These are phyloP conservation scores for Trichosporon inkin DNA, from an alignment of 1,284 basidiomycete genomes.

Conservation along the genomic window DNA sequence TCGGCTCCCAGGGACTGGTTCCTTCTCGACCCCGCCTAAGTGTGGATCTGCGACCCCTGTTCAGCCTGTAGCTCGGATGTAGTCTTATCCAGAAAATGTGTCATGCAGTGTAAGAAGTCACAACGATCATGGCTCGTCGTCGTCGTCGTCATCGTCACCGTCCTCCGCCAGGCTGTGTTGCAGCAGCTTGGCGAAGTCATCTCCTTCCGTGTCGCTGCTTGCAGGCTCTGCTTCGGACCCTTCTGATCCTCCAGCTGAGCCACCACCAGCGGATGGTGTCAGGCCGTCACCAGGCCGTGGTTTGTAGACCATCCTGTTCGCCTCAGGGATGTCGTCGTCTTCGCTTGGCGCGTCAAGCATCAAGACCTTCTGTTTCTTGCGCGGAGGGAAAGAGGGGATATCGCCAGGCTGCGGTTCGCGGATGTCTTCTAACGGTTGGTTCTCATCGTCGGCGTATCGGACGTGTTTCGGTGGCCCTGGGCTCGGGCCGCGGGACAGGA, in stretches of 20 bases:
- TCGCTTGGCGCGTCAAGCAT: conserved; percentile 33
- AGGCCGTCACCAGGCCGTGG: not conserved
- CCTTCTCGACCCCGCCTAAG: not conserved
- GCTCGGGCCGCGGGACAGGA: conserved; percentile 14
- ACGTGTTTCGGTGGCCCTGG: conserved; percentile 30
- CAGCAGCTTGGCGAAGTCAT: conserved; percentile 42
- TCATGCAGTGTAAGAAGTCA: not conserved
- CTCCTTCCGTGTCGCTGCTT: conserved; percentile 21
- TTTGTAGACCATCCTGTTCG: conserved; percentile 26
- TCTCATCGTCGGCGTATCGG: conserved; percentile 45
- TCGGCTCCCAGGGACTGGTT: not conserved
- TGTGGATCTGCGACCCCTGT: too few species aligned
- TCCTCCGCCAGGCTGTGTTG: conserved; percentile 6
- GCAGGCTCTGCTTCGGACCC: conserved; percentile 12
- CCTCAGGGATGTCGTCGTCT: conserved; percentile 28
- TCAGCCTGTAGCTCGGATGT: not conserved
- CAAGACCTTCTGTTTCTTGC: conserved; percentile 23
- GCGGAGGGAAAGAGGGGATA: conserved; percentile 23
- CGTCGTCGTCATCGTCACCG: not conserved
- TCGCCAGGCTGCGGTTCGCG: conserved; percentile 23
- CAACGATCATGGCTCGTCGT: not conserved
- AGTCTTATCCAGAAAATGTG: not conserved
- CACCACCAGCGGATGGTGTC: conserved; percentile 24
- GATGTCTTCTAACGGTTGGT: conserved; percentile 31
- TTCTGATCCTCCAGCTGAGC: conserved; percentile 28